A percentile compares a stretch with the other conserved stretches of the same genome.
These are phyloP conservation scores for Dictyostelium gargantuum DNA, from an alignment of 208 protist species.

Conservation along the genomic window DNA sequence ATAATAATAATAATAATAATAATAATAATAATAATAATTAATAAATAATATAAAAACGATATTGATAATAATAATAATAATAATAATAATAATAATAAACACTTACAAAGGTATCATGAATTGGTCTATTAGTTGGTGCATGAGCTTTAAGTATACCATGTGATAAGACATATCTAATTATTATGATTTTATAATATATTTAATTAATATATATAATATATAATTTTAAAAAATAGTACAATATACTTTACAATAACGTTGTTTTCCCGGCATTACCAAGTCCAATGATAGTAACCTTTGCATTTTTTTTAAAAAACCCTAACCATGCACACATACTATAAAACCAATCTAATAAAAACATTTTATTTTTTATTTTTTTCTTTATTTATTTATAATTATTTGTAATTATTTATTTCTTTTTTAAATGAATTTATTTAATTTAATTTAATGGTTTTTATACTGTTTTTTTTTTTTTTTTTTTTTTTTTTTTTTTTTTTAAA, in stretches of 20 bases:
- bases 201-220: background rate
- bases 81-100: no score
- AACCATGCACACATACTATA: background rate
- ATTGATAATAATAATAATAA: background rate
- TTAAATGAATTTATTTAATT: no score
- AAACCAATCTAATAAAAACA: slow-evolving; percentile 57
- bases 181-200: background rate
- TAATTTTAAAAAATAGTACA: background rate
- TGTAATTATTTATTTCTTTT: no score
- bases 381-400: no score
- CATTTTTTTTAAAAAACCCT: slow-evolving; percentile 25
- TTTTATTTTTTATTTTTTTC: background rate
- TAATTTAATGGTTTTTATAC: no score
- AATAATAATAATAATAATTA: no score
- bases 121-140: slow-evolving; percentile 17
- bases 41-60: background rate
- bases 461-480: no score
- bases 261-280: slow-evolving; percentile 60
- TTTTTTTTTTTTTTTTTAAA: no score
- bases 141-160: background rate
- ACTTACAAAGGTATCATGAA: background rate
- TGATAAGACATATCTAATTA: background rate
- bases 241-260: slow-evolving; percentile 6
- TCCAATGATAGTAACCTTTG: slow-evolving; percentile 1
- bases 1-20: no score